Evolutionary conservation across 208 protist species (phyloP), one percentile per base, ranked within the genome.

Genomic region (Crithidia brevicula): DNA sequence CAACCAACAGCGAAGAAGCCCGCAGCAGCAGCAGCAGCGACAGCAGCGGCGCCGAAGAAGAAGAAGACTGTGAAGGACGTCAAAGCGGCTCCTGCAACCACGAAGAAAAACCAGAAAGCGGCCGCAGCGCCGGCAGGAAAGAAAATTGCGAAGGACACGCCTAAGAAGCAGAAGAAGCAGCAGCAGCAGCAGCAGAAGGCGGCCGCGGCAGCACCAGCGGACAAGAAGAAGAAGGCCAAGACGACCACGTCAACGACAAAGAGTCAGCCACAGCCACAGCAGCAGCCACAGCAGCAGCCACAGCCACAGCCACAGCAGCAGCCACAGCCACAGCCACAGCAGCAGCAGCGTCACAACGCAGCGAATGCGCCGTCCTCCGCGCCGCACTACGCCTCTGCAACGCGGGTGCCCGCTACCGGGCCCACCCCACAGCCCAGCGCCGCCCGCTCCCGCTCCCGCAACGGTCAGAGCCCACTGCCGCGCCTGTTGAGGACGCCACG

Each of bases 401-500:
- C 59, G n/a, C 28, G 38, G 40, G 42, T 22, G 11, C 23, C 45
- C 9, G 42, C 38, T 1, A 10, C 31, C 36, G 31, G 9, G 4
- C 16, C 23, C 42, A 67, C 23, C 22, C 30, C 46, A 45, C 47
- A 75, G 49, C 22, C 9, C 27, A 64, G 53, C 42, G 47, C 38
- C 31, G 67, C 54, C 13, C 43, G 42, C 38, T 15, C n/a, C 23
- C 45, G 20, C 46, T 7, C 4, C 10, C 6, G 54, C 33, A 47
- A 62, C n/a, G n/a, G n/a, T n/a, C n/a, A n/a, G 31, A 5, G 52
- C 16, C 16, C 54, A n/a, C 61, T 86, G 18, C 73, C 81, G 4
- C 6, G 47, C 34, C 30, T 67, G 40, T 62, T 86, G 31, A 60
- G 59, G 38, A 81, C 72, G 8, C 73, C 77, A n/a, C 77, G 81